phyloP scores from a whole-genome alignment of 75 land plant species.

The Sequoiadendron giganteum region DNA sequence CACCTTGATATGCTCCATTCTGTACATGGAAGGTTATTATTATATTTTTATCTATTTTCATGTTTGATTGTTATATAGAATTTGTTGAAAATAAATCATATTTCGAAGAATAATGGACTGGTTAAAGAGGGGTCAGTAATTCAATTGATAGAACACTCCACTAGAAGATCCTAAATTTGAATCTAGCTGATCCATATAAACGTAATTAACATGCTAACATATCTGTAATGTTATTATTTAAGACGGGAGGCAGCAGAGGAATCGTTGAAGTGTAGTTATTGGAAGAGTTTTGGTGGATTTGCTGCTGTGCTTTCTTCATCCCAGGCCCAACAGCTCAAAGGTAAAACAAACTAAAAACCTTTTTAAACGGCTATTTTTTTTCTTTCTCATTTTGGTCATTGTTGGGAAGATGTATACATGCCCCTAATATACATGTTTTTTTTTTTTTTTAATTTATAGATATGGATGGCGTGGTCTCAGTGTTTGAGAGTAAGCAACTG shows the following conservation, averaged over 20 bases:
- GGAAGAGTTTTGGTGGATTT: slow-evolving; percentile 35
- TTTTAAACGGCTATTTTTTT: too few relatives aligned
- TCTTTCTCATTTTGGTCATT: too few relatives aligned
- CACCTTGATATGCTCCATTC: neutral
- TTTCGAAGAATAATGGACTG: too few relatives aligned
- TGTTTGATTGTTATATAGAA: neutral
- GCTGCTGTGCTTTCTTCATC: slow-evolving; percentile 25
- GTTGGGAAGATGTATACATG: too few relatives aligned
- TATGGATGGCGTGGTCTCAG: slow-evolving; percentile 42
- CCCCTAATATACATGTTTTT: neutral
- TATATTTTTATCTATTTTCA: neutral
- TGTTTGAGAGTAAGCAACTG: slow-evolving; percentile 28
- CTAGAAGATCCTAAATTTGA: too few relatives aligned
- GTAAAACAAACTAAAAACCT: neutral
- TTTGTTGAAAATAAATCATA: neutral
- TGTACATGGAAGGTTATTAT: neutral
- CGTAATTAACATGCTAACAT: too few relatives aligned
- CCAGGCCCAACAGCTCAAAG: neutral
- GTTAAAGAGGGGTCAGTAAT: too few relatives aligned
- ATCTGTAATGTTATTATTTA: slow-evolving; percentile 3
- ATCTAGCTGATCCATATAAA: too few relatives aligned
- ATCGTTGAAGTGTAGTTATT: slow-evolving; percentile 31
- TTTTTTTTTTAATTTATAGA: neutral
- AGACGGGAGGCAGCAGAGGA: slow-evolving; percentile 11
- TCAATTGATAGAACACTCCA: too few relatives aligned